phyloP scores from a whole-genome alignment of 148 eudicot species.

The Fagopyrum homotropicum region DNA sequence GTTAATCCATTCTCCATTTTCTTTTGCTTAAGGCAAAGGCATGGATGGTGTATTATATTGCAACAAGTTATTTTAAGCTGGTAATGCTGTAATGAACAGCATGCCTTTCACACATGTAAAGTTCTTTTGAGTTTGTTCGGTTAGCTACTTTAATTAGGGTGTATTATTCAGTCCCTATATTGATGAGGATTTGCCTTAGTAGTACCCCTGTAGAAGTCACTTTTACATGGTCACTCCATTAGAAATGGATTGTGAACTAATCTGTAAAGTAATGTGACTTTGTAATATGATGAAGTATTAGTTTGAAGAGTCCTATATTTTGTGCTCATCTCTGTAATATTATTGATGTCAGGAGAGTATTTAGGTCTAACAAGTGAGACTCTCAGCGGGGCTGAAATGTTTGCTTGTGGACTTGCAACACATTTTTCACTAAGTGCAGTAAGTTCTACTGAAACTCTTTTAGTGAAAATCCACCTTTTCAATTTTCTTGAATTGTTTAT shows the following conservation, averaged over 20 bases:
- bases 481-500: constrained; percentile 3
- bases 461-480: neutral
- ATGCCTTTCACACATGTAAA: neutral
- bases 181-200: neutral
- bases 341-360: constrained; percentile 61
- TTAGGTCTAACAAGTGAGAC: constrained; percentile 73
- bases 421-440: constrained; percentile 64
- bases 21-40: neutral
- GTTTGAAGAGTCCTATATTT: neutral
- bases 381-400: constrained; percentile 81
- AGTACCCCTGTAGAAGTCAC: neutral
- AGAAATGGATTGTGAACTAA: neutral
- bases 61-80: neutral
- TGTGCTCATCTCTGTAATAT: neutral
- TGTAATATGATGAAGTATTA: neutral
- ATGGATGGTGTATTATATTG: neutral
- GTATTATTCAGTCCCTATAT: too few species aligned
- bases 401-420: constrained; percentile 89
- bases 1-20: neutral
- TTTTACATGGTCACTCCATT: neutral
- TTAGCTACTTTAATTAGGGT: too few species aligned
- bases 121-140: neutral
- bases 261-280: neutral
- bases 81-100: neutral
- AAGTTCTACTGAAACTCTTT: constrained; percentile 22